A percentile compares a stretch with the other conserved stretches of the same genome.
Evolutionary conservation across 805 yeast genomes (phyloP).

Genomic region (Nakazawaea molendinolei): DNA sequence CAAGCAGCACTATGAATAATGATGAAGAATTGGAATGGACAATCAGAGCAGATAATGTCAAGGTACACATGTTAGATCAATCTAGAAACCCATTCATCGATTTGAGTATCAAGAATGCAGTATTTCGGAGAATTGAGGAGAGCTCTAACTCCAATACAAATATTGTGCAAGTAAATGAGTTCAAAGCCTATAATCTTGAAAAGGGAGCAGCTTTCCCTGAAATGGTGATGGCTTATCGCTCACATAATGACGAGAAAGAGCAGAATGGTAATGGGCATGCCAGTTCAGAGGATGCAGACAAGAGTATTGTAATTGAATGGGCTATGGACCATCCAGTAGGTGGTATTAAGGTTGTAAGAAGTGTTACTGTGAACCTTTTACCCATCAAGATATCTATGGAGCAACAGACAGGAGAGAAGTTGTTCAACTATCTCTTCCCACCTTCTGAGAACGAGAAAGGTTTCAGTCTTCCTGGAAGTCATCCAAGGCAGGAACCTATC

Average conservation of each 20-base stretch:
- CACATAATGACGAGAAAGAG: conserved; percentile 14
- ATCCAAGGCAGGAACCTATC: too few species aligned
- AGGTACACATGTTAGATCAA: conserved; percentile 62
- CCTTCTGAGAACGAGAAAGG: too few species aligned
- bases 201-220: conserved; percentile 60
- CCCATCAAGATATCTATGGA: conserved; percentile 75
- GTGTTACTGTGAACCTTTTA: conserved; percentile 49
- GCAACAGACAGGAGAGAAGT: conserved; percentile 54
- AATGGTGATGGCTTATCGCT: conserved; percentile 47
- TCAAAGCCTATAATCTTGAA: conserved; percentile 66
- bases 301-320: conserved; percentile 53
- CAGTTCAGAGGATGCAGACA: conserved; percentile 16
- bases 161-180: conserved; percentile 45
- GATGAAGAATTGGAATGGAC: conserved; percentile 48
- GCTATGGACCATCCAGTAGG: conserved; percentile 81
- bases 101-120: conserved; percentile 55
- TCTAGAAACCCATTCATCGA: conserved; percentile 61
- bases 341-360: conserved; percentile 76
- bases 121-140: conserved; percentile 54
- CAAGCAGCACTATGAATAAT: conserved; percentile 15
- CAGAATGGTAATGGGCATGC: conserved; percentile 9
- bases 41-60: conserved; percentile 61
- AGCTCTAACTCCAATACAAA: conserved; percentile 65
- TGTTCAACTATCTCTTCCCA: conserved; percentile 71
- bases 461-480: too few species aligned